Evolutionary conservation across 257 asterid genomes (phyloP).

Genomic region (Fraxinus quadrangulata): DNA sequence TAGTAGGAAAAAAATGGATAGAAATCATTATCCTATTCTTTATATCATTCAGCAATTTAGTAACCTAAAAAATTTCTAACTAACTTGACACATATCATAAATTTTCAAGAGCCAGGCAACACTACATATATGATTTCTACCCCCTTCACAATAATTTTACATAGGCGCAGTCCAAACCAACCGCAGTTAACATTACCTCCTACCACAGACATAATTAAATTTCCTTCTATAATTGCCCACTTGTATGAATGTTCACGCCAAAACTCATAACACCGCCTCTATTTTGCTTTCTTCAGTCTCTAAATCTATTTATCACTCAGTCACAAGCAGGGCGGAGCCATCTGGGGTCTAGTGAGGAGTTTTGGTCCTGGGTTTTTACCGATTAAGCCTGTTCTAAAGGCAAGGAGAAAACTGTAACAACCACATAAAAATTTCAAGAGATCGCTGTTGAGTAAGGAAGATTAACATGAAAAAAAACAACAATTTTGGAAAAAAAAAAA

Average conservation of each 20-base stretch:
- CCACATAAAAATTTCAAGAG: background rate
- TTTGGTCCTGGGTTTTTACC: background rate
- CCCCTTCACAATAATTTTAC: background rate
- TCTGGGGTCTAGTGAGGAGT: background rate
- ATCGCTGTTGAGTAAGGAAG: background rate
- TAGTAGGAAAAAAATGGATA: background rate
- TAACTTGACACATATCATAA: background rate
- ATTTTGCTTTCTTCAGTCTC: background rate
- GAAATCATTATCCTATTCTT: background rate
- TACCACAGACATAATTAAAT: background rate
- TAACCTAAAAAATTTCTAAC: conserved; percentile 1
- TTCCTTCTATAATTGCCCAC: background rate
- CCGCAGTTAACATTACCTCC: background rate
- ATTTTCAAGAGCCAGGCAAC: background rate
- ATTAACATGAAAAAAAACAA: background rate
- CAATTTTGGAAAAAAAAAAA: background rate
- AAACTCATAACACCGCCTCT: background rate
- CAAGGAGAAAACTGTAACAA: background rate
- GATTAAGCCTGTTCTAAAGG: background rate
- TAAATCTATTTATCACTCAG: background rate
- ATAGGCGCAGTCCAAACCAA: background rate
- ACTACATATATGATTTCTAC: background rate
- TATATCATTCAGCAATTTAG: background rate
- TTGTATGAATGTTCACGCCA: background rate
- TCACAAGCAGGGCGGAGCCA: background rate